Evolutionary conservation across 2,329 filamentous ascomycete genomes (phyloP).

Genomic region (Fusarium nurragi): DNA sequence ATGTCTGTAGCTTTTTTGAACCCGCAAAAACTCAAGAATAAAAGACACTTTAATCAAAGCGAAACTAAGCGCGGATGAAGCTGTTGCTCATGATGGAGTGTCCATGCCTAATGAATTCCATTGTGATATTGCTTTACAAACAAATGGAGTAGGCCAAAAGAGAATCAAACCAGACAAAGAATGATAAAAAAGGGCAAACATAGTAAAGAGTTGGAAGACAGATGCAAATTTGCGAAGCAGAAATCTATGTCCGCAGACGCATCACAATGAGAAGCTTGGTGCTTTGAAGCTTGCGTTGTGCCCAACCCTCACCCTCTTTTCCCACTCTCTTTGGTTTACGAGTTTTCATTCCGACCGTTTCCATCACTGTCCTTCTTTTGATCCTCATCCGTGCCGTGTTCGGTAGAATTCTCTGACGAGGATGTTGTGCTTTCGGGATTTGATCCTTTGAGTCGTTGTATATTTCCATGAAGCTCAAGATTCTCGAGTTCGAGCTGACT

Average conservation of each 20-base stretch:
- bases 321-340: not conserved
- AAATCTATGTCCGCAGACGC: not conserved
- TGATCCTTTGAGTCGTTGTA: slow-evolving; percentile 34
- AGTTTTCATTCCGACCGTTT: not conserved
- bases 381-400: slow-evolving; percentile 24
- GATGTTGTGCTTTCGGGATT: slow-evolving; percentile 14
- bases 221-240: not conserved
- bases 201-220: not conserved
- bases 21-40: not conserved
- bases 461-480: slow-evolving; percentile 38
- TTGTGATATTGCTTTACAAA: not conserved
- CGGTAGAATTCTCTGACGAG: slow-evolving; percentile 22
- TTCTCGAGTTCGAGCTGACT: slow-evolving; percentile 40
- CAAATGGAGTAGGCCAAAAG: not conserved
- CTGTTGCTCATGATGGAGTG: slow-evolving; percentile 2
- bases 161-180: slow-evolving; percentile 21
- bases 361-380: slow-evolving; percentile 17
- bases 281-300: not conserved
- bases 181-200: not conserved
- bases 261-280: not conserved
- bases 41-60: not conserved
- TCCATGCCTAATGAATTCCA: not conserved
- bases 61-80: not conserved
- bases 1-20: not conserved
- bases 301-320: not conserved